Evolutionary conservation across 2,329 filamentous ascomycete species (phyloP).

Genomic region (Trichoderma atroviride): DNA sequence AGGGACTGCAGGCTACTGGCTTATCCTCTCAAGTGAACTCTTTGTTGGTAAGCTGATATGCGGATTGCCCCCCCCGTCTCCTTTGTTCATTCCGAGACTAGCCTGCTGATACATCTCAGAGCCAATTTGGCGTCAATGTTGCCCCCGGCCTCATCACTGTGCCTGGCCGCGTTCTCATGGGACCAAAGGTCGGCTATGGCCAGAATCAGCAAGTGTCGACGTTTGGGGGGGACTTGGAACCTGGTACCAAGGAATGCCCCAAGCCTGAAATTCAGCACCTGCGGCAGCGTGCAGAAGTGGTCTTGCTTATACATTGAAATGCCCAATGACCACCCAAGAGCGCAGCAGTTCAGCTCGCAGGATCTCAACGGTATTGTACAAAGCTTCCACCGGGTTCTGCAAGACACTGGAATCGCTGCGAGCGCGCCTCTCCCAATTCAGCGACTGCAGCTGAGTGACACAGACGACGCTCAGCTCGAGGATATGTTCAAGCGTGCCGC

Average conservation of each 20-base stretch:
- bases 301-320: constrained; percentile 38
- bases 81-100: neutral
- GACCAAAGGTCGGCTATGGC: constrained; percentile 58
- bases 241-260: constrained; percentile 42
- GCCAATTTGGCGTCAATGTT: constrained; percentile 56
- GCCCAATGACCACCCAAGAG: neutral
- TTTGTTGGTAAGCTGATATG: constrained; percentile 40
- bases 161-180: constrained; percentile 58
- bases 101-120: constrained; percentile 33
- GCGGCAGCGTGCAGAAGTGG: constrained; percentile 46
- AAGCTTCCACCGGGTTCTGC: constrained; percentile 20
- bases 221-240: constrained; percentile 59
- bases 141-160: constrained; percentile 61
- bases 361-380: constrained; percentile 21
- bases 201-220: constrained; percentile 33
- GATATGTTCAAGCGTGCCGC: constrained; percentile 24
- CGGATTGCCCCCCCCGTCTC: neutral
- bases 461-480: constrained; percentile 25
- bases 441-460: constrained; percentile 23
- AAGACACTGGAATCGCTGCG: constrained; percentile 25
- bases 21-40: constrained; percentile 43
- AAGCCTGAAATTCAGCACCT: constrained; percentile 50
- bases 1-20: constrained; percentile 54
- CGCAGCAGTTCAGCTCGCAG: constrained; percentile 15
- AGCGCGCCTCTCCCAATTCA: constrained; percentile 19